Conservation (phyloP, 2,329 filamentous ascomycete genomes). For the Colletotrichum paranaense region DNA sequence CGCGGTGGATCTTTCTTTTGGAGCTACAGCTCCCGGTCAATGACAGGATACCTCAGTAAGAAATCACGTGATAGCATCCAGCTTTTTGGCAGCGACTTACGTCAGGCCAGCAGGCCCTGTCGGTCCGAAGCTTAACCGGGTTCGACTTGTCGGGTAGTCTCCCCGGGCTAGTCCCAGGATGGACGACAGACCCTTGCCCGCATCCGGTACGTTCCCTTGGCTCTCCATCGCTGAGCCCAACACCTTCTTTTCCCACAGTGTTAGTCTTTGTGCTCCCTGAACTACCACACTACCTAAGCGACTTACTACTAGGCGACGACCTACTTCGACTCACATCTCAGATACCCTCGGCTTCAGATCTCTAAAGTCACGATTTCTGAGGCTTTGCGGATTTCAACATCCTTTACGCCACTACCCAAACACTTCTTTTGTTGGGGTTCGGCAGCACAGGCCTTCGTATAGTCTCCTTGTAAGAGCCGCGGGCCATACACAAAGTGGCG, state of each 20-base stretch:
- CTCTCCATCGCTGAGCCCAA: constrained; percentile 15
- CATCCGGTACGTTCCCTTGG: constrained; percentile 29
- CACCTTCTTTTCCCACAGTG: constrained; percentile 16
- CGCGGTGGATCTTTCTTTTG: constrained; percentile 5
- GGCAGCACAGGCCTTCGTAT: constrained; percentile 26
- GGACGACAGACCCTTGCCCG: constrained; percentile 23
- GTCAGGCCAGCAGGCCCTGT: neutral
- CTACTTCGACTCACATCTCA: neutral
- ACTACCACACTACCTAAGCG: neutral
- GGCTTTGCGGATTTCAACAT: neutral
- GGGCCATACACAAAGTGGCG: constrained; percentile 11
- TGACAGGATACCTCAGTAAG: neutral
- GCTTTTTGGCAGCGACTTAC: neutral
- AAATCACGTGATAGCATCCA: constrained; percentile 1
- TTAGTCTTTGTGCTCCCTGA: constrained; percentile 11
- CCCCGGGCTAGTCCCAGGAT: constrained; percentile 8
- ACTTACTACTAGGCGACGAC: neutral
- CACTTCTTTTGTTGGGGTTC: neutral
- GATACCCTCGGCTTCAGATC: neutral
- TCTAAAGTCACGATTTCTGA: neutral
- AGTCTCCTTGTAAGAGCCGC: constrained; percentile 16
- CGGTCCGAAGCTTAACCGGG: constrained; percentile 33
- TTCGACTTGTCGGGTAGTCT: neutral
- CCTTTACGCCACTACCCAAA: neutral
- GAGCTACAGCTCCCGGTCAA: neutral